Evolutionary conservation across 2,329 filamentous ascomycete genomes (phyloP).

Genomic region (Cadophora gregata): DNA sequence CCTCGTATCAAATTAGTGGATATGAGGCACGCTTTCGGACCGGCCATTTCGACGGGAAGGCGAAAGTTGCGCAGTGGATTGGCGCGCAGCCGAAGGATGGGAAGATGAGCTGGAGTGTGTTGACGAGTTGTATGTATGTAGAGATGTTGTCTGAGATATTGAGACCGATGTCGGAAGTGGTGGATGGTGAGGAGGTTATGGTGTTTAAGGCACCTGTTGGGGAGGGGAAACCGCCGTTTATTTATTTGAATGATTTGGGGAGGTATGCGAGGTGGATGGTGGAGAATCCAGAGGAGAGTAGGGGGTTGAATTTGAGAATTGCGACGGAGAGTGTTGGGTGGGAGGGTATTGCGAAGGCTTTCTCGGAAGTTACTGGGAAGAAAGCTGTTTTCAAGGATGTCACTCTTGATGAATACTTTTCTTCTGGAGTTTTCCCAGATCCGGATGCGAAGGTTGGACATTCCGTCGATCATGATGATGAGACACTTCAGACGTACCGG

Average conservation of each 20-base stretch:
- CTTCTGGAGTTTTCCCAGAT: constrained; percentile 21
- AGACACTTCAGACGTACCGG: constrained; percentile 30
- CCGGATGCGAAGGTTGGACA: constrained; percentile 34
- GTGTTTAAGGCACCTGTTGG: constrained; percentile 34
- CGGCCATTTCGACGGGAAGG: constrained; percentile 51
- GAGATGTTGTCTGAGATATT: constrained; percentile 40
- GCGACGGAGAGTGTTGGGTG: constrained; percentile 37
- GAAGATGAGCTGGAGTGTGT: constrained; percentile 35
- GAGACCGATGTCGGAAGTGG: constrained; percentile 23
- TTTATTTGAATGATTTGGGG: constrained; percentile 39
- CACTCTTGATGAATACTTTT: constrained; percentile 33
- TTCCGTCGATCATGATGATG: constrained; percentile 27
- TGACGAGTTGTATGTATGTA: constrained; percentile 44
- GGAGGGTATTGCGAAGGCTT: constrained; percentile 27
- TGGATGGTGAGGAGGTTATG: constrained; percentile 21
- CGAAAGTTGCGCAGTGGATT: constrained; percentile 41
- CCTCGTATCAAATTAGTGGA: constrained; percentile 46
- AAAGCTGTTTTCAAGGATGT: constrained; percentile 33
- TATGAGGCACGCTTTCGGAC: constrained; percentile 46
- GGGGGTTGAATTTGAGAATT: constrained; percentile 38
- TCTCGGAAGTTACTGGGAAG: constrained; percentile 33
- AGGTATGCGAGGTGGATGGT: constrained; percentile 40
- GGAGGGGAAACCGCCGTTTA: constrained; percentile 30
- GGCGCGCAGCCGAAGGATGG: constrained; percentile 28
- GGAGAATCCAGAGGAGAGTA: constrained; percentile 34